phyloP scores from a whole-genome alignment of 352 stramenopile genomes.

The Pythium brachiatum region DNA sequence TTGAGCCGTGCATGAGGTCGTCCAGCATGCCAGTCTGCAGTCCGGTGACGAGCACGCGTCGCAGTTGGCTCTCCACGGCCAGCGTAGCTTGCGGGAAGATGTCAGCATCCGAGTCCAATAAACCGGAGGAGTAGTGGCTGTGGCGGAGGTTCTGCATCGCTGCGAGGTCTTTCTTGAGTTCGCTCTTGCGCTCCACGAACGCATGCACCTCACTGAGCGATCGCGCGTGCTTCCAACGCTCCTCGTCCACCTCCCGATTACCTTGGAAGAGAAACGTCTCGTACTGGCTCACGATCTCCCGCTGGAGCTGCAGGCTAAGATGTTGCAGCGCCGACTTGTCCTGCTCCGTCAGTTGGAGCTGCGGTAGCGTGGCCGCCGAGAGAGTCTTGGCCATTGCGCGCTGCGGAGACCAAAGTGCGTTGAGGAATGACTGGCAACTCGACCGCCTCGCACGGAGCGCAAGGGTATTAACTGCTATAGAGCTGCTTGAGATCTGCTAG shows the following conservation, averaged over 20 bases:
- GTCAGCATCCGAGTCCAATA: not conserved
- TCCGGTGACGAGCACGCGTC: conserved; percentile 28
- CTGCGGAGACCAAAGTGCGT: too few relatives aligned
- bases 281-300: conserved; percentile 38
- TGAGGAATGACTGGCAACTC: too few relatives aligned
- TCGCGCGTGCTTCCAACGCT: conserved; percentile 33
- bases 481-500: too few relatives aligned
- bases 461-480: too few relatives aligned
- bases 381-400: conserved; percentile 32
- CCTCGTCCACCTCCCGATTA: conserved; percentile 25
- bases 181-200: conserved; percentile 32
- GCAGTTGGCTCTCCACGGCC: conserved; percentile 10
- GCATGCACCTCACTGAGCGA: conserved; percentile 28
- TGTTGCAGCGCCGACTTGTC: conserved; percentile 35
- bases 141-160: not conserved
- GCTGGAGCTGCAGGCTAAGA: conserved; percentile 25
- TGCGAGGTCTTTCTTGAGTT: not conserved
- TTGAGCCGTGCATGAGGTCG: conserved; percentile 49
- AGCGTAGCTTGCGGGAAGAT: conserved; percentile 5
- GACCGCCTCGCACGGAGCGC: too few relatives aligned
- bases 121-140: too few relatives aligned
- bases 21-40: conserved; percentile 43
- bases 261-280: conserved; percentile 35
- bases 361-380: conserved; percentile 29
- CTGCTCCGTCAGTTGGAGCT: conserved; percentile 30